These are phyloP conservation scores for Arabidopsis hybrid DNA, from an alignment of 441 rosid genomes.

Conservation along the genomic window DNA sequence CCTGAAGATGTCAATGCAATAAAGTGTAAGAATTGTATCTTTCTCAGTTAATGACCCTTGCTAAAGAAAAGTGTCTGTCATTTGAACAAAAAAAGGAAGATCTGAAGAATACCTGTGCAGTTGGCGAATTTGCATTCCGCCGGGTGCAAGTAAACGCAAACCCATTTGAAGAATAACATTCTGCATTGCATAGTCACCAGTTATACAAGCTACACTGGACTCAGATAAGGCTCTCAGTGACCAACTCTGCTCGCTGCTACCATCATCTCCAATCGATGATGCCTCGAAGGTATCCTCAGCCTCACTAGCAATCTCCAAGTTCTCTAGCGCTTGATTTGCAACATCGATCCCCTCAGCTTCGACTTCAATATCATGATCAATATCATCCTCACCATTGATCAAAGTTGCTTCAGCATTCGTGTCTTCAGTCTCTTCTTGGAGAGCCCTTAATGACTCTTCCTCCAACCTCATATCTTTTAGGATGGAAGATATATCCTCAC, in stretches of 20 bases:
- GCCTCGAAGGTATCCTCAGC: conserved; percentile 59
- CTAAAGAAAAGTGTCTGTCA: background rate
- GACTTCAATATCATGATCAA: conserved; percentile 11
- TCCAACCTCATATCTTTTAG: conserved; percentile 72
- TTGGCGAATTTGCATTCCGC: conserved; percentile 91
- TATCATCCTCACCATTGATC: conserved; percentile 29
- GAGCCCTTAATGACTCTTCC: conserved; percentile 55
- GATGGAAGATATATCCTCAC: conserved; percentile 54
- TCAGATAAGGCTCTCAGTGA: conserved; percentile 85
- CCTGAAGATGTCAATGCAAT: conserved; percentile 50
- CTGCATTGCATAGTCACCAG: conserved; percentile 95
- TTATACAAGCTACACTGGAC: conserved; percentile 92
- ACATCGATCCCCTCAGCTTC: conserved; percentile 46
- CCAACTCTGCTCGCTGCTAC: conserved; percentile 88
- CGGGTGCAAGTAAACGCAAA: conserved; percentile 84
- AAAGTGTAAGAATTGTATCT: conserved; percentile 7
- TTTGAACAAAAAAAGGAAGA: background rate
- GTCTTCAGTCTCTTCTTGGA: conserved; percentile 49
- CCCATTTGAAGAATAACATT: conserved; percentile 98
- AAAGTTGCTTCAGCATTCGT: conserved; percentile 29
- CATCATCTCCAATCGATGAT: conserved; percentile 68
- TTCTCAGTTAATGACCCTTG: conserved; percentile 16
- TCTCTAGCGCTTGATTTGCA: conserved; percentile 49
- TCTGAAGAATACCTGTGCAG: conserved; percentile 64
- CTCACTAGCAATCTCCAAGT: conserved; percentile 61